Conservation (phyloP, 371 early-diverging fungal species). For the Cokeromyces recurvatus region DNA sequence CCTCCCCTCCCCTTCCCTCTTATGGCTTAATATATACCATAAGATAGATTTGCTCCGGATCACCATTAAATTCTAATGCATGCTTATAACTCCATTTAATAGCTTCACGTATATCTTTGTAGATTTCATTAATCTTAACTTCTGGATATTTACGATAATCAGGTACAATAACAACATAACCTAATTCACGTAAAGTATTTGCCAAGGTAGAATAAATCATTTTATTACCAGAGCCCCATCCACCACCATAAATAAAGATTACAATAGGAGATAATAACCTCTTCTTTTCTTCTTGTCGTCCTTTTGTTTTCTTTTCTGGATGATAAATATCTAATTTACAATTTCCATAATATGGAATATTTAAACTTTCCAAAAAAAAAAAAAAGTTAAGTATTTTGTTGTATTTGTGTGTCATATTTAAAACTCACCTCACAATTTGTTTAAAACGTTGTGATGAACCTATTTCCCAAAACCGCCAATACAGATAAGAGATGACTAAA, state of each 20-base stretch:
- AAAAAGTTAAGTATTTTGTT: background rate
- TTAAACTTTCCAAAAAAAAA: conserved; percentile 14
- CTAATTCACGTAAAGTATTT: conserved; percentile 55
- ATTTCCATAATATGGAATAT: conserved; percentile 27
- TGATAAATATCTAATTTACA: conserved; percentile 36
- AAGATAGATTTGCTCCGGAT: conserved; percentile 47
- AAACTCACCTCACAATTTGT: conserved; percentile 34
- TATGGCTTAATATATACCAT: conserved; percentile 39
- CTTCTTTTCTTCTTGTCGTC: background rate
- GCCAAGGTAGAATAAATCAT: conserved; percentile 61
- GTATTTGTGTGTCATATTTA: background rate
- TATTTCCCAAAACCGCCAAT: conserved; percentile 40
- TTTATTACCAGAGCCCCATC: conserved; percentile 65
- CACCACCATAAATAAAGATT: conserved; percentile 73
- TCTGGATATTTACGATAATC: conserved; percentile 68
- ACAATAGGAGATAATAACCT: conserved; percentile 48
- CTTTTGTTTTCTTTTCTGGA: conserved; percentile 11
- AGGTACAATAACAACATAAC: conserved; percentile 72
- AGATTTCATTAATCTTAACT: conserved; percentile 54
- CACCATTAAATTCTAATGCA: conserved; percentile 46
- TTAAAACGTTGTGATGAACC: conserved; percentile 26
- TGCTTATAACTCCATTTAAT: conserved; percentile 58
- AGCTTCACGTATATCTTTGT: conserved; percentile 58
- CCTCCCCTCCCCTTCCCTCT: no score
- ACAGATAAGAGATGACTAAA: conserved; percentile 26